phyloP scores from a whole-genome alignment of 257 asterid species.

The Solanum verrucosum region DNA sequence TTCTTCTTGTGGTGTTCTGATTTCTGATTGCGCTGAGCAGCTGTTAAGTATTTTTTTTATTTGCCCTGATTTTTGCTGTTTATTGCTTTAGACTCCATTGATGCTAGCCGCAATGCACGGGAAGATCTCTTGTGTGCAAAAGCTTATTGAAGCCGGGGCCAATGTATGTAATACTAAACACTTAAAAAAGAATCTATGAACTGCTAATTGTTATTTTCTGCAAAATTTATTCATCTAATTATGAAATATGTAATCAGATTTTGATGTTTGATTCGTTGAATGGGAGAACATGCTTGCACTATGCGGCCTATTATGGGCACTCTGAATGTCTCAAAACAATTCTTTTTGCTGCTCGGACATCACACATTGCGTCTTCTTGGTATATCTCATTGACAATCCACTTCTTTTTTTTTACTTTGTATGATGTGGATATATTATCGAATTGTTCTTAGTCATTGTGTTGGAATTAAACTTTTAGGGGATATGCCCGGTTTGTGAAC shows the following conservation, averaged over 20 bases:
- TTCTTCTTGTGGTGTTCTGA: background rate
- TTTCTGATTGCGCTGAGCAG: background rate
- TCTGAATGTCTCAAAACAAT: slow-evolving; percentile 67
- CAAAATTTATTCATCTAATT: no score
- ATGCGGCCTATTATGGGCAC: slow-evolving; percentile 92
- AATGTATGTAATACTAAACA: slow-evolving; percentile 47
- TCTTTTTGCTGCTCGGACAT: slow-evolving; percentile 69
- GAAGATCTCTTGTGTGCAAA: slow-evolving; percentile 68
- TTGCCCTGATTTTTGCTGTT: slow-evolving; percentile 4
- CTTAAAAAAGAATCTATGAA: no score
- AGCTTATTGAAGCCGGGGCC: slow-evolving; percentile 88
- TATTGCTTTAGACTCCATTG: slow-evolving; percentile 71
- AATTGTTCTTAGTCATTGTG: background rate
- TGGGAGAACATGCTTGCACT: slow-evolving; percentile 96
- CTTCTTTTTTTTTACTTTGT: background rate
- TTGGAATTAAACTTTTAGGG: slow-evolving; percentile 35
- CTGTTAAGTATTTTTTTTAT: background rate
- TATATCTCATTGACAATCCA: slow-evolving; percentile 5
- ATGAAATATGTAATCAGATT: slow-evolving; percentile 37
- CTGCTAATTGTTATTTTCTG: no score
- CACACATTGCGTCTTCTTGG: slow-evolving; percentile 85
- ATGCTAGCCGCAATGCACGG: slow-evolving; percentile 99
- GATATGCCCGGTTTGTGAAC: slow-evolving; percentile 82
- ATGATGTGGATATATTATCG: background rate
- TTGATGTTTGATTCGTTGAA: slow-evolving; percentile 77